Base-by-base conservation (phyloP, 305 asterid genomes). In the Petunia hybrid region DNA sequence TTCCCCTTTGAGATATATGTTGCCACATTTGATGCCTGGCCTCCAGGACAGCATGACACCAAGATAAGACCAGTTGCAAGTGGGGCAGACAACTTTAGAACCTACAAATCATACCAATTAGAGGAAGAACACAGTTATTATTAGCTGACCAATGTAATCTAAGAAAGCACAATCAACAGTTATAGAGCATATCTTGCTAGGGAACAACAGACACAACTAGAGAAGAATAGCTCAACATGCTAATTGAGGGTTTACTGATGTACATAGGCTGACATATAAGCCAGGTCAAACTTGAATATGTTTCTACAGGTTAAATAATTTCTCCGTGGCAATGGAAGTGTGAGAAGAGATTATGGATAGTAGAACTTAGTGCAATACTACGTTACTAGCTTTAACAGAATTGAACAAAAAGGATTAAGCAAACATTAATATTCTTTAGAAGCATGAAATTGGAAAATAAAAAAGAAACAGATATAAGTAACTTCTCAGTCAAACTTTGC, bases 41-140 rank as follows among this genome's bases (percentile, higher is more conserved):
- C 99, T 75, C 99, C 99, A 80, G 99, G 99, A 87, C 99, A 95
- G 89, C 99, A 95, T 41, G 99, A 95, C 60, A 95, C 99, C 88
- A 95, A 81, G 86, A 95, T 95, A 87, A 95, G 97, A 74, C 99
- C 99, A 86, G 99, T 95, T 66, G 99, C 99, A 76, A 95, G 92
- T 70, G 99, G 99, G 88, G 99, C 99, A 5, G 99, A 95, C 84
- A 95, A 83, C 78, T 94, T 95, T 81, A 95, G 85, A 13, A 88
- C 77, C 99, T 95, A 92, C 77, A 81, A 41, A 82, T 84, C 74
- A 86, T 51, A 68, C 83, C 45, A 75, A 77, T 77, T 42, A 56
- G 57, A 61, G 45, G 56, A 77, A 43, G 73, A 77, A 63, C 74
- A 63, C 43, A 66, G 67, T 87, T 35, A 86, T 22, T 57, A 87